Conservation (phyloP, 768 basidiomycete species). For the Tephrocybe sp. region DNA sequence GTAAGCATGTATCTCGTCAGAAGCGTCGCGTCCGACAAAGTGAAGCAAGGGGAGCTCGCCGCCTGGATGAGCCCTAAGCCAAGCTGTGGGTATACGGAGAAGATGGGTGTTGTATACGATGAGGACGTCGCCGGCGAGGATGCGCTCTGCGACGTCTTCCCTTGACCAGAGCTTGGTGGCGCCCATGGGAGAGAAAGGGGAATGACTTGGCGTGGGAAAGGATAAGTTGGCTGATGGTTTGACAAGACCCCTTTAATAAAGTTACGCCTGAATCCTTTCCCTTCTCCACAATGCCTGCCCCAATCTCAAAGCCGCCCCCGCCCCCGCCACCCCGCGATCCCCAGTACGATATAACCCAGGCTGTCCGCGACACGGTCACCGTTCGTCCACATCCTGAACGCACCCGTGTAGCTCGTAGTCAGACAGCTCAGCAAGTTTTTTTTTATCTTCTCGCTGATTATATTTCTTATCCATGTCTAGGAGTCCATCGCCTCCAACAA, state of each 20-base stretch:
- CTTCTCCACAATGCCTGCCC: constrained; percentile 25
- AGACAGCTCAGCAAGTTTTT: constrained; percentile 51
- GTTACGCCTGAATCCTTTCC: constrained; percentile 4
- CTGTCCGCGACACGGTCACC: constrained; percentile 69
- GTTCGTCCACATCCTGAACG: constrained; percentile 44
- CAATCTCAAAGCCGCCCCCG: constrained; percentile 21
- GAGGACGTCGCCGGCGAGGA: constrained; percentile 74
- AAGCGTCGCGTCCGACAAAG: constrained; percentile 93
- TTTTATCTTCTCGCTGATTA: constrained; percentile 9
- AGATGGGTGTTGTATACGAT: constrained; percentile 70
- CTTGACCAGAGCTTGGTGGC: constrained; percentile 31
- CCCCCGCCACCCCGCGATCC: constrained; percentile 27
- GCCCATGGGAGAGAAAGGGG: too few relatives aligned
- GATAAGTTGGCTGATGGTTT: too few relatives aligned
- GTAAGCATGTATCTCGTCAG: constrained; percentile 93
- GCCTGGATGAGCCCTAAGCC: constrained; percentile 90
- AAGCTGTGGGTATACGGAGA: constrained; percentile 64
- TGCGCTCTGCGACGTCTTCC: constrained; percentile 63
- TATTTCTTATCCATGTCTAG: constrained; percentile 11
- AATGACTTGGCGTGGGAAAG: constrained; percentile 7
- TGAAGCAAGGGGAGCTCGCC: constrained; percentile 88
- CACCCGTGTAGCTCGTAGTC: constrained; percentile 56
- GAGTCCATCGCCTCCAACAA: constrained; percentile 25
- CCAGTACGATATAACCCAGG: constrained; percentile 54
- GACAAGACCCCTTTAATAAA: too few relatives aligned